A percentile compares a stretch with the other conserved stretches of the same genome.
Evolutionary conservation across 2,329 filamentous ascomycete genomes (phyloP).

Genomic region (Alternaria metachromatica): DNA sequence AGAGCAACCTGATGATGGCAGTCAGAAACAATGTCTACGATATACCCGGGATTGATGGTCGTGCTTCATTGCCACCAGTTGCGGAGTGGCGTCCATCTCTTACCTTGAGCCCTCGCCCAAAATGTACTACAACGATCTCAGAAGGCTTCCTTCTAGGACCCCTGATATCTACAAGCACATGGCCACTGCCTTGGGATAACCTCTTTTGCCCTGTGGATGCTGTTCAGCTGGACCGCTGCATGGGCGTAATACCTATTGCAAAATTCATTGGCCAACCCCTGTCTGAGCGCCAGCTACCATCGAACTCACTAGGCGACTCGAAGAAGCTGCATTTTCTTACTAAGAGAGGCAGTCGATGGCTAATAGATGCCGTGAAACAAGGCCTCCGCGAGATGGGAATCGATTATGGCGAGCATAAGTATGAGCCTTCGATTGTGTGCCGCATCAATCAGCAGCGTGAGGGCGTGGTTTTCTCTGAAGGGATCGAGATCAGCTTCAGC

Average conservation of each 20-base stretch:
- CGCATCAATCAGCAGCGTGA: slow-evolving; percentile 30
- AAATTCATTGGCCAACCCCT: slow-evolving; percentile 1
- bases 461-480: slow-evolving; percentile 28
- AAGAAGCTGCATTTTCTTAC: slow-evolving; percentile 37
- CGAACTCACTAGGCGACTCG: slow-evolving; percentile 24
- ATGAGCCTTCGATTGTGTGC: slow-evolving; percentile 25
- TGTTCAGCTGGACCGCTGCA: slow-evolving; percentile 24
- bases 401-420: slow-evolving; percentile 25
- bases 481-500: slow-evolving; percentile 31
- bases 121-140: slow-evolving; percentile 16
- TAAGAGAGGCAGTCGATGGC: slow-evolving; percentile 32
- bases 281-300: slow-evolving; percentile 17
- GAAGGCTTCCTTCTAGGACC: slow-evolving; percentile 29
- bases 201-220: slow-evolving; percentile 29
- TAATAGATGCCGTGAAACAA: slow-evolving; percentile 31
- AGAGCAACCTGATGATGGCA: slow-evolving; percentile 26
- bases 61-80: not conserved
- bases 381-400: slow-evolving; percentile 32
- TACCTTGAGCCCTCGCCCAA: slow-evolving; percentile 4
- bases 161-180: slow-evolving; percentile 27
- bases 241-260: slow-evolving; percentile 14
- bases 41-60: not conserved
- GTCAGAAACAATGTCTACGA: slow-evolving; percentile 16
- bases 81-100: not conserved
- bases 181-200: slow-evolving; percentile 38